These are phyloP conservation scores for Quercus aquifolioides DNA, from an alignment of 306 rosid genomes.

Conservation along the genomic window DNA sequence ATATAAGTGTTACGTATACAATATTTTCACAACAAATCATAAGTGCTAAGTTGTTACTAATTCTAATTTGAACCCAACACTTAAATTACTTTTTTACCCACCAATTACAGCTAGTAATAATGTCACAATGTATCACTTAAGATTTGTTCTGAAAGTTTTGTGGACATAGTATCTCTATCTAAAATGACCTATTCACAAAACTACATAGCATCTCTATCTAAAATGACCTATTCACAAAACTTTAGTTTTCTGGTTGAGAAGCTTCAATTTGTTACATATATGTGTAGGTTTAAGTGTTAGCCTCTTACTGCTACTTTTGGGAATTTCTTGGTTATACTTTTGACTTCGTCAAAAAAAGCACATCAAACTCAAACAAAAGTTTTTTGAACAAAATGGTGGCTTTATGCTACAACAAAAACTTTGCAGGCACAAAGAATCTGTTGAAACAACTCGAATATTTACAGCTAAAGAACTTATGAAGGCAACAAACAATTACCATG, in stretches of 20 bases:
- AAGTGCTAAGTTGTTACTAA: accelerated
- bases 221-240: no score
- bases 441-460: background rate
- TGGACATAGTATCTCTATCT: no score
- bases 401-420: background rate
- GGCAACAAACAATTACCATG: slow-evolving; percentile 19
- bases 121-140: no score
- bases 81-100: no score
- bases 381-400: slow-evolving; percentile 3
- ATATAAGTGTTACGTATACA: no score
- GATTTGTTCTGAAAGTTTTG: no score
- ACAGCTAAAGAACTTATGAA: background rate
- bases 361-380: background rate
- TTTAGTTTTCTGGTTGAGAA: background rate
- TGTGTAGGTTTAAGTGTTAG: background rate
- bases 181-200: no score
- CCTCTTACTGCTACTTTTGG: background rate
- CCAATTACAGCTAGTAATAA: no score
- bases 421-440: background rate
- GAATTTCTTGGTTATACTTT: background rate
- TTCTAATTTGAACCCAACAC: no score
- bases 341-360: background rate
- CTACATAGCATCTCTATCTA: no score
- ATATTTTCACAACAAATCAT: no score
- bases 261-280: background rate